Evolutionary conservation across 768 basidiomycete species (phyloP), one percentile per base, ranked within the genome.

Genomic region (Harrya chromipes): DNA sequence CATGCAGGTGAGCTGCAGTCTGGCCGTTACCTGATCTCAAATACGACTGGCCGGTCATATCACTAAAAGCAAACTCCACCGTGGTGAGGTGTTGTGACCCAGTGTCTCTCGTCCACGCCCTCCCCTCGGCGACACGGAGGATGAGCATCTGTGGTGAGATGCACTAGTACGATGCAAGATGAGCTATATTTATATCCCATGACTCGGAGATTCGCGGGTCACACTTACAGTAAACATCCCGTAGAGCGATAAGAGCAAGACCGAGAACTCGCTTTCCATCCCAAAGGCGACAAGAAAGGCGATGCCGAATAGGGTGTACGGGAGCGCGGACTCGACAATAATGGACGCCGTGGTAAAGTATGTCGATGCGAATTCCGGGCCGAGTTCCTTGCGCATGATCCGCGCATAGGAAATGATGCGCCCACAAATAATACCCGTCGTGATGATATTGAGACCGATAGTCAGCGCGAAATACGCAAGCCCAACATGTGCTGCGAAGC

Each of bases 111-210:
- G 9, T 23, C 56, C 56, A 57, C 3, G 55, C 56, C 21, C 21
- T 52, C 17, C 50, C 55, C 2, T 34, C 33, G 5, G 43, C 50
- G 16, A 57, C 44, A 3, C 56, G 56, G 34, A 57, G 48, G 29
- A 57, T 49, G 10, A 57, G 50, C 47, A 57, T 57, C 39, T 57
- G 50, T 5, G 55, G 56, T 1, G 56, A 52, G 21, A 57, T 3
- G 26, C 50, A 57, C 56, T 57, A 5, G 40, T 9, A 4, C 26
- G 7, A 10, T 23, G 3, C 11, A 7, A 31, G 12, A 20, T 14
- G 17, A 29, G 7, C 4, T 9, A 29, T 29, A 10, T 16, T 4
- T 2, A 13, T 29, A 11, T 13, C 12, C 27, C 29, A 16, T 33
- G 4, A 33, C 1, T 6, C 6, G 13, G 14, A 33, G 16, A 16